These are phyloP conservation scores for Ogataea allantospora DNA, from an alignment of 805 yeast species.

Conservation along the genomic window DNA sequence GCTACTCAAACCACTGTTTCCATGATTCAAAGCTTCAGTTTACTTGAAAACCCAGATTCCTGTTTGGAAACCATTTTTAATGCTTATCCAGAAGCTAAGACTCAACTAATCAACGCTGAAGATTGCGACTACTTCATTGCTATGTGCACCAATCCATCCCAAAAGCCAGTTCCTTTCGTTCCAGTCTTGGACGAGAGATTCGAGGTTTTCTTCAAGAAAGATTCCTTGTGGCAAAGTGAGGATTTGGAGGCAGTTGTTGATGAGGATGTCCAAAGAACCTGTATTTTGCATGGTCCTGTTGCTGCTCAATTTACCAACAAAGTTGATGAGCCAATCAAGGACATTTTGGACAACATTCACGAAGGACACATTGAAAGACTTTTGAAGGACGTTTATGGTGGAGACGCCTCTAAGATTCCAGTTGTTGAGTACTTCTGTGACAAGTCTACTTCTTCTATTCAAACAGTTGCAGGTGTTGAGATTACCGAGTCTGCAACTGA, in stretches of 20 bases:
- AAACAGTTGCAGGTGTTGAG: constrained; percentile 38
- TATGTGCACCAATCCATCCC: constrained; percentile 76
- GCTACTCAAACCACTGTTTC: constrained; percentile 57
- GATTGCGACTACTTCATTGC: constrained; percentile 91
- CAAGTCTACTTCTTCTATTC: constrained; percentile 44
- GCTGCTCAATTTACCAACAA: constrained; percentile 88
- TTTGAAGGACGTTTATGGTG: constrained; percentile 65
- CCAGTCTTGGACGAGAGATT: constrained; percentile 93
- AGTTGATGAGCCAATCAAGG: constrained; percentile 91
- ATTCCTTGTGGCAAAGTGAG: constrained; percentile 98
- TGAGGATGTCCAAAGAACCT: constrained; percentile 97
- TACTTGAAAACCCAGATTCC: constrained; percentile 64
- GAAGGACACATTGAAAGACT: constrained; percentile 80
- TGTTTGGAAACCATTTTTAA: constrained; percentile 59
- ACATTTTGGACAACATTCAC: constrained; percentile 84
- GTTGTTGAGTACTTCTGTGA: constrained; percentile 88
- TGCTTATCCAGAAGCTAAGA: constrained; percentile 69
- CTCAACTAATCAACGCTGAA: constrained; percentile 88
- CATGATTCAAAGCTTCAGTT: constrained; percentile 68
- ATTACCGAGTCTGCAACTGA: constrained; percentile 32
- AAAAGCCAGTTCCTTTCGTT: constrained; percentile 97
- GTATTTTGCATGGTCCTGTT: constrained; percentile 98
- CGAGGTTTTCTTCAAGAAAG: constrained; percentile 96
- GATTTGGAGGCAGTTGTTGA: constrained; percentile 93
- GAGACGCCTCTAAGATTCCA: constrained; percentile 74